Evolutionary conservation across 1,284 basidiomycete genomes (phyloP), one percentile per base, ranked within the genome.

Genomic region (Neolentinus lepideus): DNA sequence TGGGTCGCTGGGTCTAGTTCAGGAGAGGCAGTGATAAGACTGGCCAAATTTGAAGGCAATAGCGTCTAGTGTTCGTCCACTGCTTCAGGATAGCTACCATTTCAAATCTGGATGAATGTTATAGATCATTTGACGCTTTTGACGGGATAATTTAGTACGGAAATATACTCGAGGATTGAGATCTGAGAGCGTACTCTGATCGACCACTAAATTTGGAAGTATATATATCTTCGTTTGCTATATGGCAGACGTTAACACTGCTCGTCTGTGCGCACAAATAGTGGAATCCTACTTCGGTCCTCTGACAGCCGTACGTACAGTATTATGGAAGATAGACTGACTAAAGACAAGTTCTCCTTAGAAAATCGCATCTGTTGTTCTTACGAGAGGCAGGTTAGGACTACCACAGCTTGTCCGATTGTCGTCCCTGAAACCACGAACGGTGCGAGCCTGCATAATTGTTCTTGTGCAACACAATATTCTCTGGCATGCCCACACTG

Each of bases 381-480:
- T 98, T 16, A 85, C 84, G 52, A 83, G 90, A 38, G 96, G 96
- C 14, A 84, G 95, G 31, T 77, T 97, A 21, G 81, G 88, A 6
- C 75, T 95, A 27, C 64, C 78, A 2, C 83, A 88, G 59, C 72
- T 96, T 35, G 75, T 90, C 48, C 85, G 85, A 51, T 83, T 82
- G 67, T 80, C 88, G 43, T 67, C 70, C n/a, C 67, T 90, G 38
- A 84, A 84, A 64, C 78, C 84, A 8, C 79, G 85, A 16, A 83
- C 81, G 1, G 79, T 89, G 26, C 83, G 90, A 54, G 86, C 88
- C 21, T 78, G 86, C 26, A 76, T 98, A 51, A 73, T 98, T 56
- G 82, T 90, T 52, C 82, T 99, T 54, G 80, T 95, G 24, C 95
- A 98, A 70, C 95, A 99, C 69, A 94, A 95, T 68, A 73, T 98